Base-by-base conservation (phyloP, 2,329 filamentous ascomycete genomes). In the Monosporascus sp. region DNA sequence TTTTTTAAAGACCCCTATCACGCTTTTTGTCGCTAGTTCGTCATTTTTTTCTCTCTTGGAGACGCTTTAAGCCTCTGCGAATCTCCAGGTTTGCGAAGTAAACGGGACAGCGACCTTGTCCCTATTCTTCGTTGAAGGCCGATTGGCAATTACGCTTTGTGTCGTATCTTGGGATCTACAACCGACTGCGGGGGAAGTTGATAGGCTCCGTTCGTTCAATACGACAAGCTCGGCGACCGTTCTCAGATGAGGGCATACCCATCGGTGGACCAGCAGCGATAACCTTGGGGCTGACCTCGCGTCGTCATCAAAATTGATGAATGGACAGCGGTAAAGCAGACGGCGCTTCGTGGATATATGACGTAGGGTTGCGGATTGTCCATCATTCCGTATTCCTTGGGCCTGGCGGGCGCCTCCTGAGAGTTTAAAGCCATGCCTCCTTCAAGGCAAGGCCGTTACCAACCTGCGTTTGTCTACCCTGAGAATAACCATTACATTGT, bases 401-500 rank as follows among this genome's bases (percentile, higher is more conserved):
- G 43, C 24, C 43, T n/a, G 24, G n/a, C 20, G n/a, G 22, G 43
- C 43, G 24, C 17, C 24, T 46, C 43, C 11, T 24, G 43, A 46
- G 22, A 40, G n/a, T 24, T 20, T 40, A 35, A 46, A 56, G 54
- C 48, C 58, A 68, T 68, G 65, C 58, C 65, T 55, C 58, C 63
- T 55, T 57, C 64, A 26, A 60, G 61, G 54, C 64, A 64, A 49
- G 56, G 56, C 48, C 64, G 64, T 51, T 62, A 62, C 50, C 65
- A 67, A 51, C 58, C 64, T 52, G 60, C 63, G 66, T 69, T 66
- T 57, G 66, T 69, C 56, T 59, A 56, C 50, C 59, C 50, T 45
- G 37, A 9, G 9, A 14, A 41, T 48, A 38, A 49, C 38, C 7
- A 37, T n/a, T 43, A 19, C 24, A 17, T 45, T 31, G 35, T 19